A percentile compares a stretch with the other conserved stretches of the same genome.
These are phyloP conservation scores for Coemansia sp. DNA, from an alignment of 192 early-diverging fungal species.

Conservation along the genomic window DNA sequence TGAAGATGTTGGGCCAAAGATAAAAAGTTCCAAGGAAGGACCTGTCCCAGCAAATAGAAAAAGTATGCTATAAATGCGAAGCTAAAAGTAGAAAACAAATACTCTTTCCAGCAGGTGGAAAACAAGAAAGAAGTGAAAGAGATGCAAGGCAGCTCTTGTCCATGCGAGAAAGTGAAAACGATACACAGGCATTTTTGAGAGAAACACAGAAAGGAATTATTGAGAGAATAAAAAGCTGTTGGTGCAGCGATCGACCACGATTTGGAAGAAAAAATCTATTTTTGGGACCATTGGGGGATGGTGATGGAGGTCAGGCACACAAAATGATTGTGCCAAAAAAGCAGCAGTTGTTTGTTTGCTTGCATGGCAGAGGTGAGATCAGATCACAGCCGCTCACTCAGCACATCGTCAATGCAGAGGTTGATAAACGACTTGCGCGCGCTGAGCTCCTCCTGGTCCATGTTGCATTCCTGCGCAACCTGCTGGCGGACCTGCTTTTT, in stretches of 20 bases:
- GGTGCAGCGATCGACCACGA: conserved; percentile 1
- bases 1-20: not conserved
- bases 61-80: not conserved
- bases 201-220: not conserved
- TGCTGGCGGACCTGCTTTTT: conserved; percentile 98
- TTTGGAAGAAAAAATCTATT: conserved; percentile 3
- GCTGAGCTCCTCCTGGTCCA: conserved; percentile 72
- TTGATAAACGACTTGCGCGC: conserved; percentile 88
- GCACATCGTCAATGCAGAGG: conserved; percentile 69
- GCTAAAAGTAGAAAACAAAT: not conserved
- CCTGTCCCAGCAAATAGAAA: not conserved
- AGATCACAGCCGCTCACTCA: conserved; percentile 44
- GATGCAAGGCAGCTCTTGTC: not conserved
- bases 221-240: not conserved
- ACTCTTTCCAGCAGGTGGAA: not conserved
- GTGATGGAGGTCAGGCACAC: too few relatives aligned
- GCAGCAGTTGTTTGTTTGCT: not conserved
- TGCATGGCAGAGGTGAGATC: not conserved
- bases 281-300: too few relatives aligned
- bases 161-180: not conserved
- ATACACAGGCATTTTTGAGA: too few relatives aligned
- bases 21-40: not conserved
- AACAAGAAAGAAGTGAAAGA: not conserved
- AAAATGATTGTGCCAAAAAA: too few relatives aligned
- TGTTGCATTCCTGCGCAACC: conserved; percentile 74